phyloP scores from a whole-genome alignment of 805 yeast genomes.

The Ogataea glucozyma region DNA sequence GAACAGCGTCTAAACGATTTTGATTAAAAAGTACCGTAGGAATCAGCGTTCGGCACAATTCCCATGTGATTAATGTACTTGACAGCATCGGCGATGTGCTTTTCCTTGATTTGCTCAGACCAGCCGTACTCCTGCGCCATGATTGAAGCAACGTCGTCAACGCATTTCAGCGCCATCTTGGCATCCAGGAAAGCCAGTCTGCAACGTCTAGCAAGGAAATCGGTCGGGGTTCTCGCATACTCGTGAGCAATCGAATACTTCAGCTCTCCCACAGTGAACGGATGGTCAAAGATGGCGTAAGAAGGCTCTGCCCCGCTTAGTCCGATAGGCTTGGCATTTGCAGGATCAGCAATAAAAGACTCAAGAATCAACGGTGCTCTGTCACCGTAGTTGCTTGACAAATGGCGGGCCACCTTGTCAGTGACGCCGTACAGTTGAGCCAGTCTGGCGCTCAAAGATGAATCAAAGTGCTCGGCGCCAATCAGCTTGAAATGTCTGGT shows the following conservation, averaged over 20 bases:
- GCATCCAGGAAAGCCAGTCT: conserved; percentile 91
- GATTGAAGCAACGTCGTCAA: conserved; percentile 81
- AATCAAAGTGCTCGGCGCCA: conserved; percentile 82
- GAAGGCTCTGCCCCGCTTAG: conserved; percentile 31
- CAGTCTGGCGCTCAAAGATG: conserved; percentile 72
- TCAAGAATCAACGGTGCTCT: conserved; percentile 80
- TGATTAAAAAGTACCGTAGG: conserved; percentile 24
- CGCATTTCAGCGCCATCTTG: conserved; percentile 73
- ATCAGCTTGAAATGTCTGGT: conserved; percentile 58
- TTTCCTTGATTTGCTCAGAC: conserved; percentile 58
- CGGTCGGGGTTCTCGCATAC: conserved; percentile 84
- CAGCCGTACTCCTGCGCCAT: conserved; percentile 82
- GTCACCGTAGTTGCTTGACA: conserved; percentile 86
- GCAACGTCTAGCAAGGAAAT: conserved; percentile 89
- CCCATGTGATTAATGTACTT: conserved; percentile 68
- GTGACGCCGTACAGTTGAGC: conserved; percentile 77
- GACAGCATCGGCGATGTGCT: conserved; percentile 51
- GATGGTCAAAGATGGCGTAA: conserved; percentile 64
- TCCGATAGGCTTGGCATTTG: conserved; percentile 65
- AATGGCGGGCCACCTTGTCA: conserved; percentile 73
- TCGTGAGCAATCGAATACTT: conserved; percentile 79
- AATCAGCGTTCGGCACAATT: conserved; percentile 29
- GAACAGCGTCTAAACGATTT: too few relatives aligned
- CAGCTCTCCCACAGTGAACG: conserved; percentile 90
- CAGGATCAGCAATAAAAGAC: conserved; percentile 48